phyloP scores from a whole-genome alignment of 495 filamentous ascomycete species.

The Ascobolus immersus region DNA sequence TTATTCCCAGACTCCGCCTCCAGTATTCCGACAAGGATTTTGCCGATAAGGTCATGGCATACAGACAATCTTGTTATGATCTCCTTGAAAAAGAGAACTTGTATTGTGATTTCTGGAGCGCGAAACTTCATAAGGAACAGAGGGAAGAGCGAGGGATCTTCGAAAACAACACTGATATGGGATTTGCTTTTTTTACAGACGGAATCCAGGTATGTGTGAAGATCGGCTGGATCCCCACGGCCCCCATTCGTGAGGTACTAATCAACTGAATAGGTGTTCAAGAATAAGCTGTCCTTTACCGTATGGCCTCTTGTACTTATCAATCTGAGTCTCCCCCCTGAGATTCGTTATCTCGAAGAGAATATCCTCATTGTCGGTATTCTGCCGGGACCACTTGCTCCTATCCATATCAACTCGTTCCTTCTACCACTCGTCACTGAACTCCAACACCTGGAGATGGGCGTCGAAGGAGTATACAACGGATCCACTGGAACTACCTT shows the following conservation, averaged over 20 bases:
- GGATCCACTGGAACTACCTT: neutral
- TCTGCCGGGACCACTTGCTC: conserved; percentile 2
- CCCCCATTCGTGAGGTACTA: too few relatives aligned
- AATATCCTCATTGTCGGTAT: conserved; percentile 1
- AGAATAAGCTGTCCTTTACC: conserved; percentile 1
- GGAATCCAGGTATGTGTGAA: too few relatives aligned
- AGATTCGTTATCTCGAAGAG: neutral
- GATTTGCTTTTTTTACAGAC: conserved; percentile 1
- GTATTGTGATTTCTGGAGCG: too few relatives aligned
- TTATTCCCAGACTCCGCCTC: too few relatives aligned
- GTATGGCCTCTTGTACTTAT: conserved; percentile 1
- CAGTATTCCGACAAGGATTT: too few relatives aligned
- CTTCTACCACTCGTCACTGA: conserved; percentile 3
- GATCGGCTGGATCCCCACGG: too few relatives aligned
- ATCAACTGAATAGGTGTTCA: too few relatives aligned
- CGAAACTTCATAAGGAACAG: too few relatives aligned
- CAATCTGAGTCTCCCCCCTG: conserved; percentile 3
- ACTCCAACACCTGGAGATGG: conserved; percentile 1
- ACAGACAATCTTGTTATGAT: too few relatives aligned
- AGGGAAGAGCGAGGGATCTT: too few relatives aligned
- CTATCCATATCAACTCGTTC: conserved; percentile 6
- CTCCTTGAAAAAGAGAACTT: too few relatives aligned
- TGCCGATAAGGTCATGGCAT: too few relatives aligned
- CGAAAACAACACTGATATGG: conserved; percentile 1
- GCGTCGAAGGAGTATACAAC: conserved; percentile 4